Percentiles rank a stretch among this genome's conserved stretches.
These are phyloP conservation scores for Biscogniauxia sp. DNA, from an alignment of 2,329 filamentous ascomycete species.

Conservation along the genomic window DNA sequence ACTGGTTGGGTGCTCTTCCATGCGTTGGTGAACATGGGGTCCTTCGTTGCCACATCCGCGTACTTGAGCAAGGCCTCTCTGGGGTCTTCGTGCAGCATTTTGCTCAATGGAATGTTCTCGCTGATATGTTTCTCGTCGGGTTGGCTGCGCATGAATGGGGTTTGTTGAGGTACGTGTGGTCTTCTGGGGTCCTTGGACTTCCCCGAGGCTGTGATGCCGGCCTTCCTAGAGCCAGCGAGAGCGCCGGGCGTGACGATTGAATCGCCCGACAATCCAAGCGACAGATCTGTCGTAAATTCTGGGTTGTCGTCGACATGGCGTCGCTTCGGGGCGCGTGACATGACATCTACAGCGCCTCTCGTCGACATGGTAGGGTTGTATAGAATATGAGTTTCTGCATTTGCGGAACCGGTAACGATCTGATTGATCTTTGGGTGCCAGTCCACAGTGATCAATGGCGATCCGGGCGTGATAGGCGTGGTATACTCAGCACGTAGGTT, in stretches of 20 bases:
- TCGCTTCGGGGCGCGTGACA: conserved; percentile 91
- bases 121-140: conserved; percentile 88
- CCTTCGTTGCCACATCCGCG: conserved; percentile 86
- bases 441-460: conserved; percentile 75
- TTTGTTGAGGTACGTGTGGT: conserved; percentile 80
- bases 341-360: conserved; percentile 80
- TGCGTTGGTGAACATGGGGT: conserved; percentile 90
- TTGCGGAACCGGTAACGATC: conserved; percentile 90
- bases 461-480: conserved; percentile 83
- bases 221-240: conserved; percentile 51
- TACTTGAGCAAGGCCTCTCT: conserved; percentile 93
- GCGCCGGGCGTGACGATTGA: conserved; percentile 71
- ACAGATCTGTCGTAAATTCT: conserved; percentile 78
- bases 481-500: conserved; percentile 82
- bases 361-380: conserved; percentile 83
- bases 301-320: conserved; percentile 94
- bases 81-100: conserved; percentile 95
- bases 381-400: conserved; percentile 83
- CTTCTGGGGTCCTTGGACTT: conserved; percentile 74
- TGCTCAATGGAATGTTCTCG: conserved; percentile 82
- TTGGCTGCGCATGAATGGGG: conserved; percentile 86
- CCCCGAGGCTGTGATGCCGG: conserved; percentile 76
- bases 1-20: conserved; percentile 92
- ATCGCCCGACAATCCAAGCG: conserved; percentile 78
- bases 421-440: conserved; percentile 98